Evolutionary conservation across 1,284 basidiomycete genomes (phyloP).

Genomic region (Dichomitus squalens): DNA sequence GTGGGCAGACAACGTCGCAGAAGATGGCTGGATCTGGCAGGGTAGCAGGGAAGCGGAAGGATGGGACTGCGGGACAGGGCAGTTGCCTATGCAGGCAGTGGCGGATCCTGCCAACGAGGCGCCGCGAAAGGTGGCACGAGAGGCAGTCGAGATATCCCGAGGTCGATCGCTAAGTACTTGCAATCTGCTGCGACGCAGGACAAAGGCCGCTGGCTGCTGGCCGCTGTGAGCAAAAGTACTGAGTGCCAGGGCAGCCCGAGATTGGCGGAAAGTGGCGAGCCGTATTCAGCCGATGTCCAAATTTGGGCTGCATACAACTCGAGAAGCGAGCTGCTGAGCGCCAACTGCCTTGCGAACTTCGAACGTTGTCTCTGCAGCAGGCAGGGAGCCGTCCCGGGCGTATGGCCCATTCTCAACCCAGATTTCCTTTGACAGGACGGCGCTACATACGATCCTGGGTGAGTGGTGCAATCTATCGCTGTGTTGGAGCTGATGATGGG

Average conservation of each 20-base stretch:
- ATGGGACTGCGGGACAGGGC: background rate
- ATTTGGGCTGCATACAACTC: conserved; percentile 11
- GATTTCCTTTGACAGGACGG: too few relatives aligned
- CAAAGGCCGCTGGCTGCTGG: background rate
- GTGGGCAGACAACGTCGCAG: background rate
- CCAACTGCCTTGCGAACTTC: background rate
- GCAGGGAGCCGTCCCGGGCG: background rate
- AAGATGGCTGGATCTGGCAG: background rate
- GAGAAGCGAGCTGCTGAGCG: too few relatives aligned
- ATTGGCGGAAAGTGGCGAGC: conserved; percentile 4
- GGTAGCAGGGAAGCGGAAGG: background rate
- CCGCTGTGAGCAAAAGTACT: background rate
- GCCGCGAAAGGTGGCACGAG: background rate
- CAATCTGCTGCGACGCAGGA: background rate
- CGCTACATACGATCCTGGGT: background rate
- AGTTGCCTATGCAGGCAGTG: background rate
- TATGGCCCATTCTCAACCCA: background rate
- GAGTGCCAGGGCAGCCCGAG: background rate
- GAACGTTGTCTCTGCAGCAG: conserved; percentile 3
- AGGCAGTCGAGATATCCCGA: background rate
- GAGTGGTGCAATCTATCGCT: background rate
- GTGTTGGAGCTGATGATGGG: background rate
- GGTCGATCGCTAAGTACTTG: background rate
- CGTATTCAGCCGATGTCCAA: conserved; percentile 5
- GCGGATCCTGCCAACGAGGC: background rate